These are phyloP conservation scores for Neonectria magnoliae DNA, from an alignment of 2,329 filamentous ascomycete species.

Conservation along the genomic window DNA sequence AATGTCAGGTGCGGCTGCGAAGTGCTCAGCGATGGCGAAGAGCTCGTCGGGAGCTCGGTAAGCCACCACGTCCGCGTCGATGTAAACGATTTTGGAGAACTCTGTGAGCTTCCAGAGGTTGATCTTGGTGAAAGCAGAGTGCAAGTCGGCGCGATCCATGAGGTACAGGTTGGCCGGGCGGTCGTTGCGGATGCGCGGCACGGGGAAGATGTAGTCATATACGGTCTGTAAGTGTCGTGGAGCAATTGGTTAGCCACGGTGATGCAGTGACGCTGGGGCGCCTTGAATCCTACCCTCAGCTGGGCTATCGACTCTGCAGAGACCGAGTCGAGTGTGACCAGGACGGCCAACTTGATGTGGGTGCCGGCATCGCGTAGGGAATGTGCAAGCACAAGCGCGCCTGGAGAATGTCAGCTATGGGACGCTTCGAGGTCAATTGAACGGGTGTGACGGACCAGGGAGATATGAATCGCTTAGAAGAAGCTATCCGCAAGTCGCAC, in stretches of 20 bases:
- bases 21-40: conserved; percentile 71
- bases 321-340: conserved; percentile 84
- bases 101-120: conserved; percentile 91
- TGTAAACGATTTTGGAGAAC: conserved; percentile 91
- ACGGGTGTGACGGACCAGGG: conserved; percentile 70
- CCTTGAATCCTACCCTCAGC: conserved; percentile 70
- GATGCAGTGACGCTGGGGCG: background rate
- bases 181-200: conserved; percentile 80
- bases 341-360: conserved; percentile 77
- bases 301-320: conserved; percentile 79
- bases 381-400: conserved; percentile 92
- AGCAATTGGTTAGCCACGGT: conserved; percentile 20
- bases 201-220: conserved; percentile 89
- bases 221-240: conserved; percentile 64
- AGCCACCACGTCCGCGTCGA: conserved; percentile 94
- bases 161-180: conserved; percentile 85
- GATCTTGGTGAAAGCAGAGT: conserved; percentile 96
- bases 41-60: conserved; percentile 93
- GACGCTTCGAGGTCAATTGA: conserved; percentile 22
- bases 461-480: conserved; percentile 92
- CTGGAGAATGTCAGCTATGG: conserved; percentile 55
- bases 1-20: conserved; percentile 87
- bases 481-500: conserved; percentile 68
- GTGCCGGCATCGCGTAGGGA: conserved; percentile 92
- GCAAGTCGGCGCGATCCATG: conserved; percentile 90